Conservation (phyloP, 208 protist genomes). For the Sergeia podlipaevii region DNA sequence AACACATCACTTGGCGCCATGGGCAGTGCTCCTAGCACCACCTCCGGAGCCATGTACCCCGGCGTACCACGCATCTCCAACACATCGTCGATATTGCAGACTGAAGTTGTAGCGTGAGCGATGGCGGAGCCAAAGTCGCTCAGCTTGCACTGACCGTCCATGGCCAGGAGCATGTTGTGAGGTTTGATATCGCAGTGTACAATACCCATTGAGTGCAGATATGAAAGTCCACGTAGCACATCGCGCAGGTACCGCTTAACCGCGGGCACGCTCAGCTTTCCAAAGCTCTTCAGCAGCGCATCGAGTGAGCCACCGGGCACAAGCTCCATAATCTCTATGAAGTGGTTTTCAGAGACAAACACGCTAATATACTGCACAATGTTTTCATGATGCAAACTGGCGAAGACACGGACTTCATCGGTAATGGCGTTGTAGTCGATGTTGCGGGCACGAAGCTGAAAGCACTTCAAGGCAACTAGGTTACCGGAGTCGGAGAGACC, state of each 20-base stretch:
- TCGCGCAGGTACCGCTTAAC: conserved; percentile 66
- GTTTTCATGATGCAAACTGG: conserved; percentile 68
- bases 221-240: conserved; percentile 55
- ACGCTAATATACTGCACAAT: conserved; percentile 80
- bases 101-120: conserved; percentile 27
- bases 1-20: conserved; percentile 62
- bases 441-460: conserved; percentile 44
- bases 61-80: conserved; percentile 69
- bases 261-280: conserved; percentile 21
- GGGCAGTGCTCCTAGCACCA: conserved; percentile 44
- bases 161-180: conserved; percentile 80
- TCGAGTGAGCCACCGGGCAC: conserved; percentile 80
- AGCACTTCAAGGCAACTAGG: conserved; percentile 75
- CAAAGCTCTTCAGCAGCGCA: conserved; percentile 58
- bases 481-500: conserved; percentile 53
- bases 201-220: conserved; percentile 70
- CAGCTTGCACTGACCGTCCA: conserved; percentile 77
- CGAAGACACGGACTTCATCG: conserved; percentile 61
- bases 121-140: conserved; percentile 81
- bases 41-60: conserved; percentile 80
- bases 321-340: conserved; percentile 82
- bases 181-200: conserved; percentile 87
- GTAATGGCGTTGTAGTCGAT: conserved; percentile 41
- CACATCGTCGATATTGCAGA: conserved; percentile 42
- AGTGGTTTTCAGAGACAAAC: conserved; percentile 36